Conservation (phyloP, 768 basidiomycete genomes). For the Nidularia pulvinata region DNA sequence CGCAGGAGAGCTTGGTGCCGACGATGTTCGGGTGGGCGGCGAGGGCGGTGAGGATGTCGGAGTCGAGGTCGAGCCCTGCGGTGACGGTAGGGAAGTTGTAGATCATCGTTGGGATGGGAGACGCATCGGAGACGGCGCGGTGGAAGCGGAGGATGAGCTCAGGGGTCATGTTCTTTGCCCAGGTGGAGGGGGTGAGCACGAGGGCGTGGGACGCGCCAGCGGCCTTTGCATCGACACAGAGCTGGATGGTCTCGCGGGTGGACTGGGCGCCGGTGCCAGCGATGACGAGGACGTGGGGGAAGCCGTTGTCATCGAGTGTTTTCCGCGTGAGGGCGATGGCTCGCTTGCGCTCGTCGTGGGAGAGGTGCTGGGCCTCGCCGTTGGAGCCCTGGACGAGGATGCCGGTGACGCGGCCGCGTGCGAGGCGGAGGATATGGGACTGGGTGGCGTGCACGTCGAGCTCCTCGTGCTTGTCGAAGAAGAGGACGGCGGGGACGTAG, state of each 20-base stretch:
- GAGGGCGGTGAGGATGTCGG: constrained; percentile 69
- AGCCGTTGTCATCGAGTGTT: constrained; percentile 74
- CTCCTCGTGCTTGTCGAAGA: constrained; percentile 68
- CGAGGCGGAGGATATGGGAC: constrained; percentile 72
- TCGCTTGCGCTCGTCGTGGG: constrained; percentile 69
- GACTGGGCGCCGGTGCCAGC: constrained; percentile 87
- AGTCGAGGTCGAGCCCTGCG: constrained; percentile 84
- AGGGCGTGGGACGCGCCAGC: constrained; percentile 84
- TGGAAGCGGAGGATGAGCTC: constrained; percentile 70
- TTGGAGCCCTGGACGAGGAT: constrained; percentile 76
- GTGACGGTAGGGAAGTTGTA: constrained; percentile 88
- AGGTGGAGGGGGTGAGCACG: constrained; percentile 74
- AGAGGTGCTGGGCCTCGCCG: constrained; percentile 78
- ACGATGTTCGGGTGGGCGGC: constrained; percentile 84
- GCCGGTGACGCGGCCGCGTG: constrained; percentile 71
- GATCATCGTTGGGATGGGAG: constrained; percentile 73
- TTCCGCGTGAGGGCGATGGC: constrained; percentile 65
- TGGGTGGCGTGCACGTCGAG: constrained; percentile 68
- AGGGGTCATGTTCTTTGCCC: constrained; percentile 62
- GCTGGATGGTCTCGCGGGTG: constrained; percentile 68
- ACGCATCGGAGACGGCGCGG: constrained; percentile 59
- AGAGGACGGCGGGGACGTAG: constrained; percentile 81
- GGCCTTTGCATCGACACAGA: constrained; percentile 73
- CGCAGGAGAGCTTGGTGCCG: constrained; percentile 85
- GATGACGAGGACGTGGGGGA: constrained; percentile 65